Percentiles rank a stretch among this genome's conserved stretches.
Conservation (phyloP, 176 grass and related monocot genomes). For the Microstegium vimineum region DNA sequence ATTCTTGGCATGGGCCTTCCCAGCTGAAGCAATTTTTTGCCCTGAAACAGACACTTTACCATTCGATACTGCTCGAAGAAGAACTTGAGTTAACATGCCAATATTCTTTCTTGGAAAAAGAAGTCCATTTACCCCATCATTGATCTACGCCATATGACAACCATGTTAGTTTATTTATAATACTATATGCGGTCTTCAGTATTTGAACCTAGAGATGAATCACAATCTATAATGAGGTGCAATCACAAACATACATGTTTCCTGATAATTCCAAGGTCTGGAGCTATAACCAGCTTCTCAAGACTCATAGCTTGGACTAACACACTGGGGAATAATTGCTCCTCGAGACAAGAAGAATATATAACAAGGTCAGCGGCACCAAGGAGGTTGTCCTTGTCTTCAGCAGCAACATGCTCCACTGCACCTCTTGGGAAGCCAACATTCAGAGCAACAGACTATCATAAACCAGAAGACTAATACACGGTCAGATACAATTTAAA, state of each 20-base stretch:
- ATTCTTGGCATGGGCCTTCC: conserved; percentile 79
- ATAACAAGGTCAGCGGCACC: conserved; percentile 68
- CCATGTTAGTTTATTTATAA: conserved; percentile 17
- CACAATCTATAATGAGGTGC: conserved; percentile 10
- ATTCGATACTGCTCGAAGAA: conserved; percentile 56
- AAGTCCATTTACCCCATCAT: conserved; percentile 78
- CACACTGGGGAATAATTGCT: conserved; percentile 75
- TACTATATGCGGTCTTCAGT: not conserved
- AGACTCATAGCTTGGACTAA: conserved; percentile 83
- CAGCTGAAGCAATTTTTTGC: conserved; percentile 63
- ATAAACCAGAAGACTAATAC: conserved; percentile 18
- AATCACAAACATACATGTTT: conserved; percentile 63
- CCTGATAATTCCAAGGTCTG: conserved; percentile 73
- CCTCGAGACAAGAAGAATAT: conserved; percentile 89
- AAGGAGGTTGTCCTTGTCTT: conserved; percentile 52
- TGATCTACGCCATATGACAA: conserved; percentile 60
- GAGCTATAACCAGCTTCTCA: conserved; percentile 88
- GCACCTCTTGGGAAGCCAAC: conserved; percentile 62
- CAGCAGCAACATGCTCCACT: conserved; percentile 55
- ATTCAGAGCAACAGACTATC: conserved; percentile 53
- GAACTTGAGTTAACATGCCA: conserved; percentile 47
- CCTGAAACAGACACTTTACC: conserved; percentile 60
- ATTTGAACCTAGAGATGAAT: conserved; percentile 26
- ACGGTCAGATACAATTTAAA: conserved; percentile 34
- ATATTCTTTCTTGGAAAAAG: conserved; percentile 71